A percentile compares a stretch with the other conserved stretches of the same genome.
These are phyloP conservation scores for Trichoderma brevicompactum DNA, from an alignment of 2,329 filamentous ascomycete species.

Conservation along the genomic window DNA sequence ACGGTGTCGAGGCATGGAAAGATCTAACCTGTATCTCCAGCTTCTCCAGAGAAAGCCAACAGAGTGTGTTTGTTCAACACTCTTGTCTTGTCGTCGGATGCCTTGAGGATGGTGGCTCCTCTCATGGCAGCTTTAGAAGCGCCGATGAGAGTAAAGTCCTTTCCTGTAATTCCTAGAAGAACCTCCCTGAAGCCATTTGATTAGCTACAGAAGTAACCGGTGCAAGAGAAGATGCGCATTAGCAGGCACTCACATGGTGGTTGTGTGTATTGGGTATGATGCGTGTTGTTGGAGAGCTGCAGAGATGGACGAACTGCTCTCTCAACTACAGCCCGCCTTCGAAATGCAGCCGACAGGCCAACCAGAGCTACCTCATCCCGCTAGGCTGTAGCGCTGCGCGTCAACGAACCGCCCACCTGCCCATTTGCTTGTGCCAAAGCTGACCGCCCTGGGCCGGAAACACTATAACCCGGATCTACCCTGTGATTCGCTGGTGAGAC, in stretches of 20 bases:
- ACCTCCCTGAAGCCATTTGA: slow-evolving; percentile 73
- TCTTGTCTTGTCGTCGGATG: slow-evolving; percentile 94
- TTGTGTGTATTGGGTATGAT: slow-evolving; percentile 20
- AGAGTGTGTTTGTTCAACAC: slow-evolving; percentile 90
- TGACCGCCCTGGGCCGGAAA: slow-evolving; percentile 43
- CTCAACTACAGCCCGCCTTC: slow-evolving; percentile 22
- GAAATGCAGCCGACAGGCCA: neutral
- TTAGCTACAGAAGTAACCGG: slow-evolving; percentile 16
- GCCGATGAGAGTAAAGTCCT: slow-evolving; percentile 98
- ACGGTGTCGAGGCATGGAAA: neutral
- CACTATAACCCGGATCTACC: slow-evolving; percentile 36
- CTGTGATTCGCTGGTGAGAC: slow-evolving; percentile 35
- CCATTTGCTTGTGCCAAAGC: slow-evolving; percentile 39
- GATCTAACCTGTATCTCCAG: slow-evolving; percentile 83
- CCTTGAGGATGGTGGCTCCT: slow-evolving; percentile 93
- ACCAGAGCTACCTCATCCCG: slow-evolving; percentile 28
- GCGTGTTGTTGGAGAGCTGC: slow-evolving; percentile 33
- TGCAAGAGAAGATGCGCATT: neutral
- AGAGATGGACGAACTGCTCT: slow-evolving; percentile 12
- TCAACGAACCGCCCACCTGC: slow-evolving; percentile 39
- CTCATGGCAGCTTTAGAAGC: slow-evolving; percentile 98
- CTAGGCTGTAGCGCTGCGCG: slow-evolving; percentile 48
- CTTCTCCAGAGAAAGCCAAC: slow-evolving; percentile 94
- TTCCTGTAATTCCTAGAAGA: slow-evolving; percentile 95
- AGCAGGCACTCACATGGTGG: slow-evolving; percentile 27